Evolutionary conservation across 139 green algal genomes (phyloP), one percentile per base, ranked within the genome.

Genomic region (Diplosphaera chodatii): DNA sequence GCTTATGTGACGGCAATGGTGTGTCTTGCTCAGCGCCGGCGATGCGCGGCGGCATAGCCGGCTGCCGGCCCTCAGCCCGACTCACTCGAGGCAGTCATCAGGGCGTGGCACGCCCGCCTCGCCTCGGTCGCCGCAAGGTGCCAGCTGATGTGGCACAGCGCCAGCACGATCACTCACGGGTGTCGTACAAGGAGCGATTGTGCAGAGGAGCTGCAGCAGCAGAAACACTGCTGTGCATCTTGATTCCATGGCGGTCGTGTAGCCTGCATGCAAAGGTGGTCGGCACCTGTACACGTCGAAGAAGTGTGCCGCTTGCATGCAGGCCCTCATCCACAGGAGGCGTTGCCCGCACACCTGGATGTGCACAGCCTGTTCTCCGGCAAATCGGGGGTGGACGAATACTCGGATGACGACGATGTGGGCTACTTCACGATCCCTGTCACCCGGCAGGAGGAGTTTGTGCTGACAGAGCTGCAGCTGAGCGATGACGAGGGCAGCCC

Each of bases 361-460:
- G 8, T 48, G 37, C 37, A 48, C 37, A 48, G 37, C 37, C 10
- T 10, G 37, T 48, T 10, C 6, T 6, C 6, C 37, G 10, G 37
- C 37, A 48, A 10, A 41, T 68, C 40, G 81, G 85, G 85, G 0
- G 21, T 80, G 5, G 85, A 95, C 56, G 88, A 95, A 71, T 95
- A 93, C 30, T 77, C 84, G 0, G 80, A 78, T 62, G 84, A 89
- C 25, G 90, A 94, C 21, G 63, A 76, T 22, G 33, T 55, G 22
- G 70, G 89, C 28, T 92, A 90, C 66, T 67, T 71, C 29, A 78
- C 85, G 20, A 68, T 84, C 25, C 64, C 78, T 1, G 73, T 92
- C 6, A 10, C 59, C 10, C 71, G 77, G 18, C 84, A 88, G 77
- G 68, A 85, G 21, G 76, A 78, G 8, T 90, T 89, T 41, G 72